phyloP scores from a whole-genome alignment of 441 rosid species.

The Raphanus hybrid region DNA sequence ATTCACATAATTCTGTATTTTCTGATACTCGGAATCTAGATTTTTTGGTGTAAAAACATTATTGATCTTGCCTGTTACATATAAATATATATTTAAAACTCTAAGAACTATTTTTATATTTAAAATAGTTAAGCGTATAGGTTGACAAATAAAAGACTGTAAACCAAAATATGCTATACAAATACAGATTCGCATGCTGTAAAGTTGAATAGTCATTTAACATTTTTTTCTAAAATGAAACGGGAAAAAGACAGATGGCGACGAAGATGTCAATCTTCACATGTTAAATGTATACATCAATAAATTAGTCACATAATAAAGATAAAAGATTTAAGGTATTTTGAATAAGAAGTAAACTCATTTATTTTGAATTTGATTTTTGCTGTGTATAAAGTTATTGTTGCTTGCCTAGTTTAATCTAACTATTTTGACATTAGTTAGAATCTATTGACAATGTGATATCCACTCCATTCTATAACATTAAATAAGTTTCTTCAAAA shows the following conservation, averaged over 20 bases:
- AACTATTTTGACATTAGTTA: no score
- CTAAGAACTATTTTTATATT: not conserved
- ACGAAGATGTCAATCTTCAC: conserved; percentile 38
- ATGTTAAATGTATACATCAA: conserved; percentile 31
- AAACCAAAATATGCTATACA: not conserved
- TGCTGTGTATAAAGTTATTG: no score
- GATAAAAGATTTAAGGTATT: no score
- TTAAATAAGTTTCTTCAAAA: no score
- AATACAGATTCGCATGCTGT: conserved; percentile 29
- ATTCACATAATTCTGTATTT: no score
- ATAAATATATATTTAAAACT: not conserved
- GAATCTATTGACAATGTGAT: no score
- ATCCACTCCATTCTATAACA: no score
- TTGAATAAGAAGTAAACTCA: no score
- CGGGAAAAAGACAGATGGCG: not conserved
- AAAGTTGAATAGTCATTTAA: not conserved
- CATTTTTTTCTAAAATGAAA: not conserved
- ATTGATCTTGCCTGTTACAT: not conserved
- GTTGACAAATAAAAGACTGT: conserved; percentile 12
- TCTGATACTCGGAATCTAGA: no score
- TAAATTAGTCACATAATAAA: conserved; percentile 25
- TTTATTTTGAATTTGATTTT: no score
- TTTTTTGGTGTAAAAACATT: no score
- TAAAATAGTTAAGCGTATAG: not conserved
- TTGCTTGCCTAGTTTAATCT: no score